These are phyloP conservation scores for Celoporthe dispersa DNA, from an alignment of 2,329 filamentous ascomycete genomes.

Conservation along the genomic window DNA sequence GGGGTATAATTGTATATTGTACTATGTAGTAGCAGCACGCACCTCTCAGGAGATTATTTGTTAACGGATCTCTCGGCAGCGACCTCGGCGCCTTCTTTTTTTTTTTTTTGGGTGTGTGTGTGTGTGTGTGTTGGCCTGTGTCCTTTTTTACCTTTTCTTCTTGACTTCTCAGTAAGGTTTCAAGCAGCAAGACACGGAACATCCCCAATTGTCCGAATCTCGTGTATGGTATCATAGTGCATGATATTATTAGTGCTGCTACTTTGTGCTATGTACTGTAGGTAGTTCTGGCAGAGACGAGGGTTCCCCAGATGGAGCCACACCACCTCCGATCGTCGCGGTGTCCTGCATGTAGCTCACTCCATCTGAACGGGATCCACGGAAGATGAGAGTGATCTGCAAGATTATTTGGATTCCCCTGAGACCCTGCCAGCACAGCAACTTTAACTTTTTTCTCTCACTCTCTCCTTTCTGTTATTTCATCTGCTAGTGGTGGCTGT, in stretches of 20 bases:
- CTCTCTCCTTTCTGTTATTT: neutral
- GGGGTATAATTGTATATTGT: neutral
- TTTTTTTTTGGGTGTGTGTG: neutral
- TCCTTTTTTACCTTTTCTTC: neutral
- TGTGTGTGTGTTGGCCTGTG: too few species aligned
- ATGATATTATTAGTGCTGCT: neutral
- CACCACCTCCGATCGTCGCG: slow-evolving; percentile 2
- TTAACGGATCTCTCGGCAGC: neutral
- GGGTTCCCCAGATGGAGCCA: neutral
- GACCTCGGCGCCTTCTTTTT: neutral
- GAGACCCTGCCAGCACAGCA: neutral
- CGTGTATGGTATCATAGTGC: neutral
- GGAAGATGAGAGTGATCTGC: neutral
- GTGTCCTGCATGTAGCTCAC: slow-evolving; percentile 6
- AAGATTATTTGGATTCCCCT: neutral
- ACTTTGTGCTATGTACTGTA: neutral
- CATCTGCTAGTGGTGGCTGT: neutral
- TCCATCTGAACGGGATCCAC: neutral
- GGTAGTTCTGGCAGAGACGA: neutral
- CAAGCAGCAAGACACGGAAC: neutral
- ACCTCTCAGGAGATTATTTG: neutral
- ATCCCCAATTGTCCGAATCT: neutral
- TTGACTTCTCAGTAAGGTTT: neutral
- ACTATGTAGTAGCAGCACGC: neutral
- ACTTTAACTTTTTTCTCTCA: neutral